Base-by-base conservation (phyloP, 495 filamentous ascomycete genomes). In the Podospora tetraspora region DNA sequence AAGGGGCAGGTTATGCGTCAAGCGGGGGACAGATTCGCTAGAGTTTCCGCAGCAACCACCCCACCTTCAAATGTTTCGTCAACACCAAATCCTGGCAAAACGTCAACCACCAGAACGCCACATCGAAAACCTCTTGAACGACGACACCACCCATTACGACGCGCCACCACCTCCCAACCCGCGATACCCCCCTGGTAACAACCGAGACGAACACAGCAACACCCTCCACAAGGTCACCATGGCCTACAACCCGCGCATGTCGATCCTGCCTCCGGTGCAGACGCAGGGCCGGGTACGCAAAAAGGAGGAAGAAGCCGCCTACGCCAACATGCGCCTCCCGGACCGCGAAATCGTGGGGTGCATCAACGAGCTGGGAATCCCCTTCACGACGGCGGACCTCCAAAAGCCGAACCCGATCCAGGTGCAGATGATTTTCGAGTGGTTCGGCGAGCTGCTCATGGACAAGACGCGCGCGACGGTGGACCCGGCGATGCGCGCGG, bases 341-440 rank as follows among this genome's bases (percentile, higher is more conserved):
- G 93, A 97, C 75, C 86, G 85, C 71, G 95, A 98, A 77, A 97
- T 99, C 64, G 92, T 93, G 73, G 93, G 91, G 74, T 99, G 95
- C 79, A 96, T 99, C 82, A 94, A 88, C 78, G 95, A 98, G 76
- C 95, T 98, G 66, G 94, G 93, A 59, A 91, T 99, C 63, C 86
- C 87, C 4, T 97, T 97, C 78, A 90, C 86, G 2, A 81, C 90
- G n/a, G 89, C 91, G 69, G 95, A 99, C 79, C 85, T 99, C 43
- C 87, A 93, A 69, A 98, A 97, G 75, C 95, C 95, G 5, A 95
- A 96, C 71, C 89, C 96, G 12, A 87, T 92, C 66, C 92, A 96
- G 72, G 93, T 96, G 61, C 96, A 98, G 79, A 91, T 92, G 84
- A 91, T 99, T 37, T 94, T 97, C 69, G 95, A 99, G 85, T 96